Evolutionary conservation across 495 filamentous ascomycete species (phyloP), one percentile per base, ranked within the genome.

Genomic region (Tuber microsphaerosporum): DNA sequence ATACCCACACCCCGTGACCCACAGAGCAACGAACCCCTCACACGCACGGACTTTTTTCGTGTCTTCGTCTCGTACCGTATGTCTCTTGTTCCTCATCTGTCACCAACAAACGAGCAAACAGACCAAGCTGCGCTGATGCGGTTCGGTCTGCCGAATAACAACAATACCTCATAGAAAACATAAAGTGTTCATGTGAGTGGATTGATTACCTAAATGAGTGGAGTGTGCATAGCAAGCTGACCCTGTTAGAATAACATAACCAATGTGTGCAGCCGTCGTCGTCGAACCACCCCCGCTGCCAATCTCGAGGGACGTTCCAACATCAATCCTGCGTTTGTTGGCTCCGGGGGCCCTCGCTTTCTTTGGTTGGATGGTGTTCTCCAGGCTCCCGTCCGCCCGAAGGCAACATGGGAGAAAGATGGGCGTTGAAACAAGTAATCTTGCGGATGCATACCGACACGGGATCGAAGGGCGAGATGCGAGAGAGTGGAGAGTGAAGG

Each of bases 401-500:
- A 74, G 37, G 39, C 48, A 39, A 17, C 71, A 44, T 46, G 75
- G 72, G 16, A 44, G 46, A 71, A 73, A 45, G 56, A 41, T 82
- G 20, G 74, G 69, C 45, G 46, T 76, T 31, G 56, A 77, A 69
- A 74, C 76, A 74, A 84, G 82, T 70, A 83, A 83, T 37, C 71
- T 84, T 20, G 73, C 69, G n/a, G 83, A 84, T 73, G 74, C 83
- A 73, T 84, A 75, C 51, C 34, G 77, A 43, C 74, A 83, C 17
- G 77, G 77, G 31, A 76, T 76, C 68, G 78, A 80, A 48, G 82
- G 80, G 73, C 31, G 17, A 26, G 26, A 65, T 16, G 56, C 56
- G n/a, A 26, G 14, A 7, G 12, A 65, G 14, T 91, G 88, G 87
- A 87, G 82, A 34, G 86, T 97, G 78, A 93, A 93, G 83, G 92